Conservation (phyloP, 352 stramenopile species). For the Phytopythium aichiense region DNA sequence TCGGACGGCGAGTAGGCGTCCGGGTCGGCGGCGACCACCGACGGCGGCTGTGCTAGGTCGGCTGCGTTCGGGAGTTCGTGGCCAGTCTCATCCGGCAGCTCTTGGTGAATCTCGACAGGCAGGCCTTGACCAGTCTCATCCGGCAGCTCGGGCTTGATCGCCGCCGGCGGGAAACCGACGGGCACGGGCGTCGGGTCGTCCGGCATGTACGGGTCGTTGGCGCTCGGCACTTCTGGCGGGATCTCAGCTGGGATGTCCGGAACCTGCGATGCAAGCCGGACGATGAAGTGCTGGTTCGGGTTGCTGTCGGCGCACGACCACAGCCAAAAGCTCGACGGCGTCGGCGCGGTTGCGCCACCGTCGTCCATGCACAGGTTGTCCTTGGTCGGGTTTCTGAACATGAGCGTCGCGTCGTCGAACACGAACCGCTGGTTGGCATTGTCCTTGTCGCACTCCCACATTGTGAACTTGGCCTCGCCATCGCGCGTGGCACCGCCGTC, state of each 20-base stretch:
- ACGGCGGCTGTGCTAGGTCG: background rate
- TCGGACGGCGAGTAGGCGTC: background rate
- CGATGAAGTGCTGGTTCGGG: slow-evolving; percentile 19
- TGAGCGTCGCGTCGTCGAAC: slow-evolving; percentile 18
- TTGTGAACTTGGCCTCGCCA: slow-evolving; percentile 9
- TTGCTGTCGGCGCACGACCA: slow-evolving; percentile 16
- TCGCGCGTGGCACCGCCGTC: slow-evolving; percentile 15
- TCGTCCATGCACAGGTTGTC: slow-evolving; percentile 27
- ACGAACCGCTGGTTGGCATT: slow-evolving; percentile 23
- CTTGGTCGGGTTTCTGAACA: slow-evolving; percentile 24
- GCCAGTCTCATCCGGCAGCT: background rate
- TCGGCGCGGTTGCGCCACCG: slow-evolving; percentile 11
- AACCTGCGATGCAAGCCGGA: too few relatives aligned
- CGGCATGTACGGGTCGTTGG: too few relatives aligned
- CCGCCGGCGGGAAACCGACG: background rate
- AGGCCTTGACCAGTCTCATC: background rate
- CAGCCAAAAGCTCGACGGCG: slow-evolving; percentile 11
- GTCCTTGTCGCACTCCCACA: slow-evolving; percentile 18
- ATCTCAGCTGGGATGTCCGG: too few relatives aligned
- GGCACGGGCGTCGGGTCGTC: too few relatives aligned
- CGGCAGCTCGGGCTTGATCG: background rate
- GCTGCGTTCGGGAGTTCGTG: background rate
- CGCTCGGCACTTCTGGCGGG: too few relatives aligned
- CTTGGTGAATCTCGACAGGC: background rate
- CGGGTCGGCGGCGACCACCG: background rate